Evolutionary conservation across 495 filamentous ascomycete species (phyloP).

Genomic region (Hypoxylon fragiforme): DNA sequence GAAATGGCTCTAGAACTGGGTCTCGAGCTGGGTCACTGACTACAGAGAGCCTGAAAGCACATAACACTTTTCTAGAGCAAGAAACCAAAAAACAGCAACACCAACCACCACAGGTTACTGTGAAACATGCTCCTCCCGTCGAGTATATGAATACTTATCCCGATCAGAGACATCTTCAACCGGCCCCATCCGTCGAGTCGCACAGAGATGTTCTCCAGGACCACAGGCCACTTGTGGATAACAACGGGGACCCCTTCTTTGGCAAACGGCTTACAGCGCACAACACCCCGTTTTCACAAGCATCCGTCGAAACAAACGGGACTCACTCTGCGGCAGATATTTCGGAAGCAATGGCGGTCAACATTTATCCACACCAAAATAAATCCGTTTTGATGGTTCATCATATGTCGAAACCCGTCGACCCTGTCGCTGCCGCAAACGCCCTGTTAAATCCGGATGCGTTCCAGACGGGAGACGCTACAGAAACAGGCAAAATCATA

Average conservation of each 20-base stretch:
- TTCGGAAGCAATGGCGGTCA: constrained; percentile 79
- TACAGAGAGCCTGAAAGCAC: constrained; percentile 65
- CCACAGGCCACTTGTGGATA: constrained; percentile 47
- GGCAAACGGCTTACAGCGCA: constrained; percentile 55
- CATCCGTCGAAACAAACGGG: constrained; percentile 58
- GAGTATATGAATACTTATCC: constrained; percentile 34
- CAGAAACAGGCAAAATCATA: constrained; percentile 16
- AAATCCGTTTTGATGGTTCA: constrained; percentile 78
- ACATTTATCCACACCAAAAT: constrained; percentile 86
- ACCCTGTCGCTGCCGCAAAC: constrained; percentile 30
- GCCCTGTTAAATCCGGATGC: constrained; percentile 7
- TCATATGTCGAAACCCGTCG: constrained; percentile 54
- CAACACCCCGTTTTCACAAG: constrained; percentile 61
- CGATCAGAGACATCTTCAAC: constrained; percentile 37
- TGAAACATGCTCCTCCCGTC: constrained; percentile 33
- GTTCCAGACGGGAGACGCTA: constrained; percentile 11
- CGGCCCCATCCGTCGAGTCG: constrained; percentile 39
- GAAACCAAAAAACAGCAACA: constrained; percentile 37
- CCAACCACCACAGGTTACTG: constrained; percentile 30
- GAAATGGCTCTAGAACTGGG: constrained; percentile 64
- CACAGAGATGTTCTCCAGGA: constrained; percentile 35
- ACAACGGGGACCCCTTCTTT: constrained; percentile 58
- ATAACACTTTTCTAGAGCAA: constrained; percentile 49
- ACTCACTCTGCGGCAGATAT: constrained; percentile 57
- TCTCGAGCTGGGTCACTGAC: constrained; percentile 61